Base-by-base conservation (phyloP, 1,284 basidiomycete species). In the Puccinia polysora region DNA sequence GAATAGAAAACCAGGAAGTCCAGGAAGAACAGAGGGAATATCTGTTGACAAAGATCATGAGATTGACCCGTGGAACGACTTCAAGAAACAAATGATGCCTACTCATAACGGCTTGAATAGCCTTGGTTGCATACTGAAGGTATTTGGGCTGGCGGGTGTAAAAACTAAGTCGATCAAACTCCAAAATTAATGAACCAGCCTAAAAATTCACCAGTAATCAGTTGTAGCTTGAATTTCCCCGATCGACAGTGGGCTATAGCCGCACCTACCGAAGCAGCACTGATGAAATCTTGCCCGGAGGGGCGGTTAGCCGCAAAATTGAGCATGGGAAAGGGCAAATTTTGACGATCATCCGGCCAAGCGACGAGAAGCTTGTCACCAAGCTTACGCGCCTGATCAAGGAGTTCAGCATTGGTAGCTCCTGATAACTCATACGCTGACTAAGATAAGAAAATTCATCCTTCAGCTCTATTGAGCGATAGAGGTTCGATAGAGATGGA, bases 381-480 rank as follows among this genome's bases (percentile, higher is more conserved):
- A 12, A 72, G 49, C 25, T 53, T 52, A 23, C 49, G 60, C 8
- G 69, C 69, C 38, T 72, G 69, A 53, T 72, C 38, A 7, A 72
- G 69, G 18, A 72, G 58, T 15, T 49, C 32, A n/a, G 58, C 36
- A 18, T 72, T 72, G 25, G 23, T 49, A 12, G 47, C 49, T 20
- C 69, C 69, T 14, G 69, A 72, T 36, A 72, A 30, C 30, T 72
- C 69, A 20, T 72, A 72, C 5, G 69, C 69, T 36, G 69, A 63
- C 69, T 72, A 47, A n/a, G 65, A 28, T 4, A 20, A 56, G 15
- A 56, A 56, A 18, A 8, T 23, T 40, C 30, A 36, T 43, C 30
- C 20, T 40, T 38, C 43, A 47, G 36, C 18, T 47, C n/a, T 10
- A 49, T 60, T 45, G 8, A 32, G 28, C 43, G 10, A 23, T 4